Base-by-base conservation (phyloP, 2,329 filamentous ascomycete species). In the Cercospora nicotianae region DNA sequence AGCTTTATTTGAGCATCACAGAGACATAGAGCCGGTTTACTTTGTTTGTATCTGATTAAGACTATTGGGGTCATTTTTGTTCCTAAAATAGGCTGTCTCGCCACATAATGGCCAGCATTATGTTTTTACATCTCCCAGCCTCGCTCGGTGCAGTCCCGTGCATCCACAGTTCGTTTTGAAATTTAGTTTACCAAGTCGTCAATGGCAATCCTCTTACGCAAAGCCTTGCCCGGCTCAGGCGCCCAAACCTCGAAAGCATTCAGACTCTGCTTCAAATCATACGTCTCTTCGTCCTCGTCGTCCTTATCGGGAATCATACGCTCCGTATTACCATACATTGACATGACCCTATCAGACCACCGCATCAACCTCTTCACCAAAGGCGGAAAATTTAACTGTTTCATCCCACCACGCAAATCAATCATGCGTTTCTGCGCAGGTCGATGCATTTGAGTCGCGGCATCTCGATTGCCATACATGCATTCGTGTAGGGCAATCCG, bases 401-500 rank as follows among this genome's bases (percentile, higher is more conserved):
- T 59, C 73, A 77, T 75, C 6, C 77, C 76, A 26, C 76, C 77
- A 9, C 77, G 71, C 64, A 76, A 69, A 30, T 72, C 70, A 12
- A 78, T 75, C 77, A 78, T 78, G 7, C 75, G 72, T 60, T 71
- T 66, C 68, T 78, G 77, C 9, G 77, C 76, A 0, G 77, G 77
- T 1, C 77, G 73, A 67, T 78, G 77, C 8, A 77, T 72, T 2
- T 65, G 51, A 28, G 72, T 72, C 4, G 75, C 74, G 3, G 75
- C 74, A 8, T 71, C 64, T 30, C 72, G 69, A 67, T 77, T 72
- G 12, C 77, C 76, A 60, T 78, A 78, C 72, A 78, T 72, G 45
- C 71, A 72, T 62, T 78, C 77, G 62, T 78, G 75, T 2, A 77
- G 66, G 9, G 76, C 76, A 16, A 78, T 77, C 16, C 77, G 75